Conservation (phyloP, 2,329 filamentous ascomycete species). For the Incumbomyces lentus region DNA sequence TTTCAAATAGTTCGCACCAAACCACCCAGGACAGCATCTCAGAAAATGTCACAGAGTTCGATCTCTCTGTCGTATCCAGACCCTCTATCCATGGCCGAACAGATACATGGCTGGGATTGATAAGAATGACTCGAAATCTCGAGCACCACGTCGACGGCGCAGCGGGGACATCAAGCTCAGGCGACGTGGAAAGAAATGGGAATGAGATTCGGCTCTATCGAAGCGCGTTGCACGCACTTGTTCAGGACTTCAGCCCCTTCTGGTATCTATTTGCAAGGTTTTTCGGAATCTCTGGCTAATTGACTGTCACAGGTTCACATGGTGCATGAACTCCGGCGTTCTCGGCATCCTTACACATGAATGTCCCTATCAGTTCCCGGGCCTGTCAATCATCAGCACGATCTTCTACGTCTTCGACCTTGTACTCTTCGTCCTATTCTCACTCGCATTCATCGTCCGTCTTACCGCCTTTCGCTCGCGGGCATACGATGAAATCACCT, state of each 20-base stretch:
- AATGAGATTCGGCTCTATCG: constrained; percentile 1
- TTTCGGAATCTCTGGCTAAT: background rate
- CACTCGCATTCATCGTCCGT: constrained; percentile 26
- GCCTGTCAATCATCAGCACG: constrained; percentile 27
- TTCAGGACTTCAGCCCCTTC: constrained; percentile 14
- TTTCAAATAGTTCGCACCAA: no score
- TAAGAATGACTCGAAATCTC: background rate
- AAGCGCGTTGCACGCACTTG: constrained; percentile 10
- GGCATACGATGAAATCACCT: constrained; percentile 24
- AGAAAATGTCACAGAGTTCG: no score
- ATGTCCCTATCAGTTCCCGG: constrained; percentile 30
- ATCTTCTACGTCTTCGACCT: constrained; percentile 33
- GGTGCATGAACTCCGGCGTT: constrained; percentile 18
- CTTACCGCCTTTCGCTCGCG: constrained; percentile 25
- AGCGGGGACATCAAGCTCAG: background rate
- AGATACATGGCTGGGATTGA: no score
- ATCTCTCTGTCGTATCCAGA: no score
- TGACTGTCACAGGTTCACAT: constrained; percentile 13
- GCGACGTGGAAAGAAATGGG: background rate
- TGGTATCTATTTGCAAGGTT: constrained; percentile 7
- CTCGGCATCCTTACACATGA: constrained; percentile 17
- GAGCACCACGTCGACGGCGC: background rate
- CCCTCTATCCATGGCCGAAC: no score
- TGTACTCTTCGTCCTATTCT: constrained; percentile 23
- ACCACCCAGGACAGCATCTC: no score